Conservation (phyloP, 805 yeast genomes). For the Clavispora vitiphila region DNA sequence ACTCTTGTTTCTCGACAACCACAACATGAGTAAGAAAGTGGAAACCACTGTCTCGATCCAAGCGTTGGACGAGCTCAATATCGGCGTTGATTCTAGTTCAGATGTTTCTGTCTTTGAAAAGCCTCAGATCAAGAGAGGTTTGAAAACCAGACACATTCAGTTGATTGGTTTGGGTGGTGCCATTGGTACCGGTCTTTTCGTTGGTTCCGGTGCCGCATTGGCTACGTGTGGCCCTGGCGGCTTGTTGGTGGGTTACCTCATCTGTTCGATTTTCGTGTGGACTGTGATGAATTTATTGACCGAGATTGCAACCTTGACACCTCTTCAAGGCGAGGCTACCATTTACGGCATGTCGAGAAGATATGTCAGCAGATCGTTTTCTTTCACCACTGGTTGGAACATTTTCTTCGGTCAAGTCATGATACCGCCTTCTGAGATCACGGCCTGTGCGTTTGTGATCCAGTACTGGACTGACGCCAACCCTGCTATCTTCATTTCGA, state of each 20-base stretch:
- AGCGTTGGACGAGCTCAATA: not conserved
- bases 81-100: not conserved
- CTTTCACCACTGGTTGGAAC: conserved; percentile 31
- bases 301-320: conserved; percentile 1
- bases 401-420: conserved; percentile 31
- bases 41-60: not conserved
- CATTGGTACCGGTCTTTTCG: conserved; percentile 21
- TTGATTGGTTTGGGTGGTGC: conserved; percentile 18
- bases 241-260: conserved; percentile 14
- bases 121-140: not conserved
- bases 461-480: conserved; percentile 31
- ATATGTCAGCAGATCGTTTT: conserved; percentile 20
- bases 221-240: conserved; percentile 17
- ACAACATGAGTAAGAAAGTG: not conserved
- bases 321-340: conserved; percentile 21
- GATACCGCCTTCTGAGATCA: conserved; percentile 31
- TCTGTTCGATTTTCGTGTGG: conserved; percentile 20
- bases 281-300: conserved; percentile 30
- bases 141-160: conserved; percentile 3
- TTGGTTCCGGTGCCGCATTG: conserved; percentile 24
- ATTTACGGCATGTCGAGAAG: conserved; percentile 12
- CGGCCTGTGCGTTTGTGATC: conserved; percentile 39
- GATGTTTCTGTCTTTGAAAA: not conserved
- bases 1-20: not conserved
- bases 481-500: conserved; percentile 51